These are phyloP conservation scores for Haematococcus sp. DNA, from an alignment of 139 green algal genomes.

Conservation along the genomic window DNA sequence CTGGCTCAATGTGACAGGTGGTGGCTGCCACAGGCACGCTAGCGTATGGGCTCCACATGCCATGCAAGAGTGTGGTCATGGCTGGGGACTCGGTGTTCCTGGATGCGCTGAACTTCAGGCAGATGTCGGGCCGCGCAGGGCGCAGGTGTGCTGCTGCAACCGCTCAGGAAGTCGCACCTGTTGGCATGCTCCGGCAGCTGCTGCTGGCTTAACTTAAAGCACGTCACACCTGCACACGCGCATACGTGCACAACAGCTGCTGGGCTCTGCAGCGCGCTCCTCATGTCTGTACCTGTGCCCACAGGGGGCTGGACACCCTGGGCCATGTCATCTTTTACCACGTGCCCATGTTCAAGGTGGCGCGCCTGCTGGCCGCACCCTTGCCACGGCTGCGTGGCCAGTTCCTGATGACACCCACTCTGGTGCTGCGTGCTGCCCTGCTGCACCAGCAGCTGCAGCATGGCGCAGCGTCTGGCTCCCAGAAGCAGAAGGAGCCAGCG, in stretches of 20 bases:
- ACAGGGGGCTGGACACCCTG: slow-evolving; percentile 26
- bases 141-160: slow-evolving; percentile 6
- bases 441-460: slow-evolving; percentile 19
- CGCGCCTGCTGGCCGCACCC: slow-evolving; percentile 20
- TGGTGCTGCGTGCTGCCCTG: slow-evolving; percentile 24
- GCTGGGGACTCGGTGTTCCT: slow-evolving; percentile 45
- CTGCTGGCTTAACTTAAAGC: no score
- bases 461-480: slow-evolving; percentile 4
- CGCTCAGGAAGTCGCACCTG: no score
- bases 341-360: slow-evolving; percentile 18
- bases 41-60: slow-evolving; percentile 64
- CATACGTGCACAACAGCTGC: no score
- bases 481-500: neutral
- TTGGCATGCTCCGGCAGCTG: no score
- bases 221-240: no score
- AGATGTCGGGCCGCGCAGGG: slow-evolving; percentile 54
- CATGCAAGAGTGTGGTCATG: slow-evolving; percentile 48
- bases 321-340: slow-evolving; percentile 25
- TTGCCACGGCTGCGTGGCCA: slow-evolving; percentile 28
- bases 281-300: neutral
- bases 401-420: slow-evolving; percentile 27
- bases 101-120: slow-evolving; percentile 44
- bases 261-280: no score
- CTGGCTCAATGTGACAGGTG: slow-evolving; percentile 20
- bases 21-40: slow-evolving; percentile 56